Base-by-base conservation (phyloP, 176 grass and related monocot genomes). In the Coix lacrymajobi region DNA sequence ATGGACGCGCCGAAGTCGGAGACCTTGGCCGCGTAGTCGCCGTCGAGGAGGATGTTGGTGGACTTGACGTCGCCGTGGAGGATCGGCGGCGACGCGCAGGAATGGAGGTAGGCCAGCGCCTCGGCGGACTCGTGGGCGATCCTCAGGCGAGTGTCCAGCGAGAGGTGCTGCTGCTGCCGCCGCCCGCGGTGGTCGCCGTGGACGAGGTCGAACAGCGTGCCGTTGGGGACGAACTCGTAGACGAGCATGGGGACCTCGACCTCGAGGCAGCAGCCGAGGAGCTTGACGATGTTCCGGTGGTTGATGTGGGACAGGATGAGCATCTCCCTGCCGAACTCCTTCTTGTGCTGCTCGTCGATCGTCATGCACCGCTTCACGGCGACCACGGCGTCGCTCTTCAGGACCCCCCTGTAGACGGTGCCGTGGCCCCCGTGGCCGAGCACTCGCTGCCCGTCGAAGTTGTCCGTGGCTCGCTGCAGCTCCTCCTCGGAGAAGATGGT, bases 21-120 rank as follows among this genome's bases (percentile, higher is more conserved):
- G 15, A 73, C 71, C 6, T 73, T 73, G 30, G 44, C 71, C 19
- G 71, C 19, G 71, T 73, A 73, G 71, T 51, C 71, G 11, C 43
- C 71, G 30, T 51, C 43, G 0, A 73, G 71, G 5, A 73, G 71
- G 43, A 73, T 73, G 28, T 73, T 73, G 3, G 71, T 33, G 0
- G 71, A 73, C 45, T 73, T 73, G 71, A 73, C 71, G 31, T 73
- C 71, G 19, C 71, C 71, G 11, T 73, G 71, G 44, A 73, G 71
- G 71, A 73, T 73, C 6, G 71, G 71, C 11, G 71, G 71, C 0
- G 71, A 73, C 4, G 71, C 71, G 19, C 26, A 73, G 5, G 71
- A 51, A 7, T 73, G 71, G 71, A 73, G 71, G 44, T 73, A 51
- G 0, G 43, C 28, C 44, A 73, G 5, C 4, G 71, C 71, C 28